Percentiles rank a stretch among this genome's conserved stretches.
phyloP scores from a whole-genome alignment of 176 grass and related monocot genomes.

The Dactylis glomerata region DNA sequence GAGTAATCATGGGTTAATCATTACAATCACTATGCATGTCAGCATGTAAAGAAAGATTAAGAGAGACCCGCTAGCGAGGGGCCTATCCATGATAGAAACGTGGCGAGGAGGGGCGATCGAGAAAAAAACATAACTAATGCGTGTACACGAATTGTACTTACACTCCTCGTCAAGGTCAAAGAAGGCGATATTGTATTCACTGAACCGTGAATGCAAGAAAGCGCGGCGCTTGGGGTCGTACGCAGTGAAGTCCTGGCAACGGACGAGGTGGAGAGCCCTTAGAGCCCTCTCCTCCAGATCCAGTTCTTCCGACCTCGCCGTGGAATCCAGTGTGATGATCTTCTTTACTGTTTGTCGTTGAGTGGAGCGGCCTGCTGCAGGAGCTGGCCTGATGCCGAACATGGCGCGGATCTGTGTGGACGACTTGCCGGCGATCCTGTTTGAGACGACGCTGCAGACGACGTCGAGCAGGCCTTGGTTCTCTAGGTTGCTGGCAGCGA shows the following conservation, averaged over 20 bases:
- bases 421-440: neutral
- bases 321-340: neutral
- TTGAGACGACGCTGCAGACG: neutral
- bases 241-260: neutral
- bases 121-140: too few species aligned
- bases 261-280: neutral
- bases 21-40: neutral
- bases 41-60: neutral
- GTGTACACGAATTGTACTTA: too few species aligned
- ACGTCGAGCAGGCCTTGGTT: neutral
- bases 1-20: neutral
- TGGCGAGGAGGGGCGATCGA: too few species aligned
- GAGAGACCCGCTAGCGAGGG: too few species aligned
- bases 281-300: neutral
- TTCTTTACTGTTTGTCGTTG: neutral
- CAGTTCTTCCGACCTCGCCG: neutral
- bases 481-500: neutral
- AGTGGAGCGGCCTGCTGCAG: neutral
- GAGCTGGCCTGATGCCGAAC: neutral
- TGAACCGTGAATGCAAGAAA: neutral
- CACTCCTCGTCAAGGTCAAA: neutral
- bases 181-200: neutral
- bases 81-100: too few species aligned
- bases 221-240: neutral
- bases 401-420: neutral